Base-by-base conservation (phyloP, 2,329 filamentous ascomycete genomes). In the Neoscytalidium dimidiatum region DNA sequence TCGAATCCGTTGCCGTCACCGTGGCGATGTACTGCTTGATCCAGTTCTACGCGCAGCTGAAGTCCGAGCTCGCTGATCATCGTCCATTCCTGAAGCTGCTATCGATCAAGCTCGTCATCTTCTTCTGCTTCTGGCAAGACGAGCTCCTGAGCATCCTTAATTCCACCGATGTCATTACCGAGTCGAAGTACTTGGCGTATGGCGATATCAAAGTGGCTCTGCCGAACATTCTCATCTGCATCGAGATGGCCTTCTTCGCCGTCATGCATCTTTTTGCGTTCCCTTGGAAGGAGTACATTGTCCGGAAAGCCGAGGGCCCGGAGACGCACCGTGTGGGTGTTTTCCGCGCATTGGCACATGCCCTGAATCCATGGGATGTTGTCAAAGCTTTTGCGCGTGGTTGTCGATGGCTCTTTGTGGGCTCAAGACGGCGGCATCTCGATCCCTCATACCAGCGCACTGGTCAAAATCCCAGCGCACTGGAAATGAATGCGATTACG, bases 71-170 rank as follows among this genome's bases (percentile, higher is more conserved):
- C 29, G 83, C 84, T 7, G 84, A 89, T 63, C 86, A 96, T 73
- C 83, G 81, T 19, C 90, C 92, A 0, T 90, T 94, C 69, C 77
- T 94, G 68, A 96, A 96, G 77, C 88, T 96, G 28, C 74, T 92
- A 19, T 90, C 92, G 71, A 95, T 97, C 79, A 96, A 96, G 78
- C 84, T 96, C 31, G 92, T 96, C 73, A 92, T 96, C 72, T 96
- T 96, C 82, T 84, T 97, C 69, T 93, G 90, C 38, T 96, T 96
- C 77, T 96, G 92, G 92, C 92, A 96, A 73, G 73, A 68, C 38
- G 69, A 85, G 71, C 69, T 87, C 58, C 87, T 91, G 68, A 87
- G 83, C 21, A 81, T 90, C 65, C 79, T 90, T 26, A 85, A 84
- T 23, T 78, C 83, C 76, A 83, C 83, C 4, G 84, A 90, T 5